Evolutionary conservation across 2,329 filamentous ascomycete genomes (phyloP), one percentile per base, ranked within the genome.

Genomic region (Fusarium newnesense): DNA sequence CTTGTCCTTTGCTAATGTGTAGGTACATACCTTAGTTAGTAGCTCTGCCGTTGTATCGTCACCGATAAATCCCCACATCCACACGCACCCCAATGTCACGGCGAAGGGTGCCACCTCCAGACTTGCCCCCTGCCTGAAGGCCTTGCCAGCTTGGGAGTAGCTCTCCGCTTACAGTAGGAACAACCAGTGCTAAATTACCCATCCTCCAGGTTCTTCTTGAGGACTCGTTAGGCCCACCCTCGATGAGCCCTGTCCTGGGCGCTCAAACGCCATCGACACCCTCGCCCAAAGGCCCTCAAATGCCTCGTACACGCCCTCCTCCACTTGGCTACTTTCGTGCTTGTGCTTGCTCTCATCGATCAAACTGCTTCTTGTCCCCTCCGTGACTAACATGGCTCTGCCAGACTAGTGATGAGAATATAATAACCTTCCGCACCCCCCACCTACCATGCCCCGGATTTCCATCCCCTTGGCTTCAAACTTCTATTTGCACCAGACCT

Each of bases 351-450:
- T 63, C 42, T 53, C 66, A 73, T 67, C 58, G 72, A 66, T 74
- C 68, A 72, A 75, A 76, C 69, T 74, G 53, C 61, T 75, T 64
- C 64, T 52, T 63, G 64, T 66, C 70, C 70, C 74, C 64, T 72
- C 64, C 61, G 63, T 67, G 64, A 70, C 70, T 58, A 43, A 59
- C 52, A 57, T 50, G 64, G 71, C 71, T 66, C 70, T 71, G 39
- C 61, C 30, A 64, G 73, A 59, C 75, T 75, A 76, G 61, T 58
- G 37, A 74, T 49, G 69, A 71, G 74, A 79, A 77, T 79, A 79
- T 79, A 79, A 79, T 78, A 77, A 72, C 69, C 77, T 77, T 77
- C 75, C 77, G 75, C 77, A 63, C 77, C 76, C 77, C 75, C 77
- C 77, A 76, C 76, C 76, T 72, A 60, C 73, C 64, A 63, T 74